A percentile compares a stretch with the other conserved stretches of the same genome.
Evolutionary conservation across 2,329 filamentous ascomycete species (phyloP).

Genomic region (Neonectria magnoliae): DNA sequence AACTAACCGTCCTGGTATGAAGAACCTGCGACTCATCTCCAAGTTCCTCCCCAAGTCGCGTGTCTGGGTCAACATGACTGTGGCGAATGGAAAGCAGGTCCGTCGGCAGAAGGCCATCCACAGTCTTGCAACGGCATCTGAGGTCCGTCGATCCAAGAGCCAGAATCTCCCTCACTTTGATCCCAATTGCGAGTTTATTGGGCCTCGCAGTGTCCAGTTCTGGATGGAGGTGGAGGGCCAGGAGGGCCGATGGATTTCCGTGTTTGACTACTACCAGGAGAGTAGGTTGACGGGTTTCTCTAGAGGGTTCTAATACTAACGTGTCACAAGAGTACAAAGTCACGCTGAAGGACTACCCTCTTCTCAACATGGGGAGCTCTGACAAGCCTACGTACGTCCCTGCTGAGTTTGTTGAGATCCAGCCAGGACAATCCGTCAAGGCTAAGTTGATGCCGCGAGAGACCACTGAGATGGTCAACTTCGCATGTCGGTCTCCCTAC

Average conservation of each 20-base stretch:
- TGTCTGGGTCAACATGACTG: slow-evolving; percentile 46
- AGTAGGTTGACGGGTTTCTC: slow-evolving; percentile 48
- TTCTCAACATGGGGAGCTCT: slow-evolving; percentile 72
- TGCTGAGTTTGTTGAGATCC: slow-evolving; percentile 71
- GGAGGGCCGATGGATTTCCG: slow-evolving; percentile 46
- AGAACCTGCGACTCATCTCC: slow-evolving; percentile 44
- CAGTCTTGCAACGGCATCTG: slow-evolving; percentile 40
- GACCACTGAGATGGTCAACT: slow-evolving; percentile 74
- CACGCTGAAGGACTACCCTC: slow-evolving; percentile 57
- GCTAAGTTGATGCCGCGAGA: slow-evolving; percentile 68
- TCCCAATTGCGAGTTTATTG: slow-evolving; percentile 41
- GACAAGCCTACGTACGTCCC: slow-evolving; percentile 72
- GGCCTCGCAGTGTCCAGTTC: slow-evolving; percentile 48
- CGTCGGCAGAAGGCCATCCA: slow-evolving; percentile 44
- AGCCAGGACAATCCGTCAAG: slow-evolving; percentile 71
- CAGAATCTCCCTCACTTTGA: slow-evolving; percentile 39
- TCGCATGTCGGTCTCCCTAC: slow-evolving; percentile 74
- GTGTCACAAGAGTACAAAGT: slow-evolving; percentile 48
- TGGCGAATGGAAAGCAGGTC: slow-evolving; percentile 46
- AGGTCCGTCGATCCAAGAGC: slow-evolving; percentile 30
- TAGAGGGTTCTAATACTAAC: slow-evolving; percentile 18
- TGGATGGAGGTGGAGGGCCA: slow-evolving; percentile 41
- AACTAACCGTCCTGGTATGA: slow-evolving; percentile 16
- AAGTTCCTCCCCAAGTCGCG: slow-evolving; percentile 53
- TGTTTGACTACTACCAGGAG: slow-evolving; percentile 56